Percentiles rank a stretch among this genome's conserved stretches.
Evolutionary conservation across 1,284 basidiomycete genomes (phyloP).

Genomic region (Fomes fomentarius): DNA sequence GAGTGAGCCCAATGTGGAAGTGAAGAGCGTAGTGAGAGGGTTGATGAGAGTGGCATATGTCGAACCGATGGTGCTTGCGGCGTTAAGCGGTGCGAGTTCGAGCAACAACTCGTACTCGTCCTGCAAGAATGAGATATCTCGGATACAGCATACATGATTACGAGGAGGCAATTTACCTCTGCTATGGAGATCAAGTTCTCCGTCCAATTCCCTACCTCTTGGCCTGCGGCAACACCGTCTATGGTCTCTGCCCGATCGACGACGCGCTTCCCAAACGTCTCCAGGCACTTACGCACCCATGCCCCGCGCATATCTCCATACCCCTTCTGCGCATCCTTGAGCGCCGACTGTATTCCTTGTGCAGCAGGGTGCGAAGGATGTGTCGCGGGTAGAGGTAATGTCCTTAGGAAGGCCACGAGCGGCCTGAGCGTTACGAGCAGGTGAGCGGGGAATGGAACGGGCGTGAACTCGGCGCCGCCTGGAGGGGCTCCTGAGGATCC

Average conservation of each 20-base stretch:
- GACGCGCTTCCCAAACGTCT: conserved; percentile 66
- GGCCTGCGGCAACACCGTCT: conserved; percentile 63
- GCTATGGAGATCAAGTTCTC: conserved; percentile 61
- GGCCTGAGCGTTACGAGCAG: conserved; percentile 59
- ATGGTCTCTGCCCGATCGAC: conserved; percentile 68
- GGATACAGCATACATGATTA: background rate
- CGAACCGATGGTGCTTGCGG: conserved; percentile 47
- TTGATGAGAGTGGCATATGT: conserved; percentile 63
- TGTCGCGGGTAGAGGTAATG: conserved; percentile 71
- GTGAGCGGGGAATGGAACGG: conserved; percentile 55
- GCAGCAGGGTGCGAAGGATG: conserved; percentile 81
- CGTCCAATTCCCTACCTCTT: conserved; percentile 71
- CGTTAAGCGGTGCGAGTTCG: conserved; percentile 63
- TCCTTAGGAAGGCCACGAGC: conserved; percentile 68
- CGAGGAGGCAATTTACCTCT: conserved; percentile 47
- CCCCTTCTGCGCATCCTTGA: conserved; percentile 76
- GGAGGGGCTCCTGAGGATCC: conserved; percentile 72
- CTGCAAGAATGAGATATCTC: conserved; percentile 32
- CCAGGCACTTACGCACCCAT: conserved; percentile 74
- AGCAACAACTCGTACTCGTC: conserved; percentile 65
- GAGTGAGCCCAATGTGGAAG: conserved; percentile 61
- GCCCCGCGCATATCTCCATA: conserved; percentile 83
- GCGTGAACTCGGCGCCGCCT: conserved; percentile 58
- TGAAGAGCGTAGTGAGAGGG: conserved; percentile 67
- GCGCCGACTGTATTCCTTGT: conserved; percentile 57